phyloP scores from a whole-genome alignment of 2,329 filamentous ascomycete genomes.

The Sporothrix phasma region DNA sequence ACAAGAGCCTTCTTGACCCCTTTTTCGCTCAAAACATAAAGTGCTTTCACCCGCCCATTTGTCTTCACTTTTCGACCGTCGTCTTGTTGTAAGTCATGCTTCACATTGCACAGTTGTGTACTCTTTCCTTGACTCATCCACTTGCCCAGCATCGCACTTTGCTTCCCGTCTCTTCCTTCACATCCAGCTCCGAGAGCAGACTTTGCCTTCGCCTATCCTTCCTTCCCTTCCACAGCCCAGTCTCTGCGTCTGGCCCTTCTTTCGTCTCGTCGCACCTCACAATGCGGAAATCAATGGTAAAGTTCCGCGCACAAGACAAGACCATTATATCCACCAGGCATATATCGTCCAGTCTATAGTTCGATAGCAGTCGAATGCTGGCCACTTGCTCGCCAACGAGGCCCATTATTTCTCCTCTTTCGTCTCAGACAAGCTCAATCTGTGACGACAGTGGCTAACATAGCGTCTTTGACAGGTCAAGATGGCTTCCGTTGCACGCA shows the following conservation, averaged over 20 bases:
- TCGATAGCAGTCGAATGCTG: background rate
- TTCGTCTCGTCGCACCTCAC: background rate
- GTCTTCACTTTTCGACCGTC: background rate
- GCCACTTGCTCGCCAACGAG: no score
- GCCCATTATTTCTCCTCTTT: no score
- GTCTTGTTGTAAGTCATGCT: background rate
- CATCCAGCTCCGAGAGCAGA: background rate
- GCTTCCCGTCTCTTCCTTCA: background rate
- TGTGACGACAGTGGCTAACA: background rate
- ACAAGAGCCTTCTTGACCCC: background rate
- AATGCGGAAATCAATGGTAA: background rate
- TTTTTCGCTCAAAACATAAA: background rate
- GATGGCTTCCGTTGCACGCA: conserved; percentile 30
- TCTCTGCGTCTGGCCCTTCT: background rate
- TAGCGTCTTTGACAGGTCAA: background rate
- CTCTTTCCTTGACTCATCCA: background rate
- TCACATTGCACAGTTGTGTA: background rate
- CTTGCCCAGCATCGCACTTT: background rate
- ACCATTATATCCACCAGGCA: background rate
- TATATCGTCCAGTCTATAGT: no score
- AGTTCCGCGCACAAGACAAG: background rate
- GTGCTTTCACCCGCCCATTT: background rate
- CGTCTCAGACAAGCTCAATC: no score
- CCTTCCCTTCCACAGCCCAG: background rate
- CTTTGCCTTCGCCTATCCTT: background rate